phyloP scores from a whole-genome alignment of 441 rosid genomes.

The Biscutella auriculata region DNA sequence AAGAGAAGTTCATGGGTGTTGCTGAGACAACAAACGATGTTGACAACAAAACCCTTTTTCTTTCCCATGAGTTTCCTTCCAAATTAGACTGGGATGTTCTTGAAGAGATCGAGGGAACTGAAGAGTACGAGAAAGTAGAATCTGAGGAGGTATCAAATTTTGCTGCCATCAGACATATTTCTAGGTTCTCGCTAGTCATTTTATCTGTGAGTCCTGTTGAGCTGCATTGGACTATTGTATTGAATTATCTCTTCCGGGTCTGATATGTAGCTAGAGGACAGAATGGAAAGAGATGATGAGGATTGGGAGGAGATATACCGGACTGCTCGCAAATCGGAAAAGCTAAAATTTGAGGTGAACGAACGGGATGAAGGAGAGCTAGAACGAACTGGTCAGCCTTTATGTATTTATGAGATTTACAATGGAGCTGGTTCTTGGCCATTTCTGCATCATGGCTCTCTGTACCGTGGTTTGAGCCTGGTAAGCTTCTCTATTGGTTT shows the following conservation, averaged over 20 bases:
- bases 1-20: slow-evolving; percentile 44
- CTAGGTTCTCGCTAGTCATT: slow-evolving; percentile 27
- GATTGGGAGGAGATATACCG: slow-evolving; percentile 90
- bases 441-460: slow-evolving; percentile 94
- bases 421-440: slow-evolving; percentile 92
- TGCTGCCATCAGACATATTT: slow-evolving; percentile 26
- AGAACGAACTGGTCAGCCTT: slow-evolving; percentile 89
- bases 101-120: slow-evolving; percentile 48
- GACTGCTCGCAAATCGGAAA: slow-evolving; percentile 78
- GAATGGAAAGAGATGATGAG: slow-evolving; percentile 61
- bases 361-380: slow-evolving; percentile 99
- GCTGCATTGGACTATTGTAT: slow-evolving; percentile 6
- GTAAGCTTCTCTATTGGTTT: slow-evolving; percentile 42
- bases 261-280: slow-evolving; percentile 70
- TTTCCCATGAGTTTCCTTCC: slow-evolving; percentile 46
- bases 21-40: slow-evolving; percentile 27
- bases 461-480: slow-evolving; percentile 91
- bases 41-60: slow-evolving; percentile 34
- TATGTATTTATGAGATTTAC: slow-evolving; percentile 90
- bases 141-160: slow-evolving; percentile 64
- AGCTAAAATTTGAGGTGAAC: slow-evolving; percentile 74
- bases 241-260: slow-evolving; percentile 8
- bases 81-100: slow-evolving; percentile 62
- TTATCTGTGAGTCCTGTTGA: slow-evolving; percentile 10
- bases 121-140: slow-evolving; percentile 77